Conservation (phyloP, 2,329 filamentous ascomycete genomes). For the Endocalyx cinctus region DNA sequence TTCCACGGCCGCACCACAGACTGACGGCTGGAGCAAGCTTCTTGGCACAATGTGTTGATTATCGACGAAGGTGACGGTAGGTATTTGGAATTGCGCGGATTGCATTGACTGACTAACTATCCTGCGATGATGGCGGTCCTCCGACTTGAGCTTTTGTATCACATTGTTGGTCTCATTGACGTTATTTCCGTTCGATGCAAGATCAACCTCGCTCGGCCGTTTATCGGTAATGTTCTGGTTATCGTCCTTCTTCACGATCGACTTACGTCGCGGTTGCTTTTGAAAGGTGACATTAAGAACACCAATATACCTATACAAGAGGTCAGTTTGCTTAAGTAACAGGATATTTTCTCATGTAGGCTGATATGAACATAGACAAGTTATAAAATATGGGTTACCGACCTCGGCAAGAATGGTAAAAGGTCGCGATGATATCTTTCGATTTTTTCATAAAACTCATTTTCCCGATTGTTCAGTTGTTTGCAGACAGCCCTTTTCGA, state of each 20-base stretch:
- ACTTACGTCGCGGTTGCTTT: slow-evolving; percentile 68
- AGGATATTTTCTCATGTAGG: too few relatives aligned
- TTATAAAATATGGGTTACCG: slow-evolving; percentile 25
- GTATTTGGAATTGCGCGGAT: slow-evolving; percentile 59
- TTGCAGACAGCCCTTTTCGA: slow-evolving; percentile 95
- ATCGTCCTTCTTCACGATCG: slow-evolving; percentile 48
- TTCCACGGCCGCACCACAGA: slow-evolving; percentile 27
- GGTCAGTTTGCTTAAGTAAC: slow-evolving; percentile 15
- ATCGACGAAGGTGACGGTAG: slow-evolving; percentile 89
- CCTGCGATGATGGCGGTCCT: slow-evolving; percentile 31
- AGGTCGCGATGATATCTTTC: slow-evolving; percentile 87
- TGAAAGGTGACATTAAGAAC: slow-evolving; percentile 95
- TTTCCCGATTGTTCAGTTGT: slow-evolving; percentile 95
- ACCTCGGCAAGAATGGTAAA: slow-evolving; percentile 85
- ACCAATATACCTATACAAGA: slow-evolving; percentile 73
- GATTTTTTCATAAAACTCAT: slow-evolving; percentile 97
- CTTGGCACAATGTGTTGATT: slow-evolving; percentile 90
- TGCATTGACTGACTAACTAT: slow-evolving; percentile 73
- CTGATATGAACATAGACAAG: too few relatives aligned
- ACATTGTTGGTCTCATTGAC: slow-evolving; percentile 11
- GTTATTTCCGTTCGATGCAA: slow-evolving; percentile 28
- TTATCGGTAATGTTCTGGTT: too few relatives aligned
- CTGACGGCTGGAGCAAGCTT: slow-evolving; percentile 66
- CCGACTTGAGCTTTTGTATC: too few relatives aligned
- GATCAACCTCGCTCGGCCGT: slow-evolving; percentile 23